A percentile compares a stretch with the other conserved stretches of the same genome.
Conservation (phyloP, 257 asterid species). For the Fraxinus cuspidata region DNA sequence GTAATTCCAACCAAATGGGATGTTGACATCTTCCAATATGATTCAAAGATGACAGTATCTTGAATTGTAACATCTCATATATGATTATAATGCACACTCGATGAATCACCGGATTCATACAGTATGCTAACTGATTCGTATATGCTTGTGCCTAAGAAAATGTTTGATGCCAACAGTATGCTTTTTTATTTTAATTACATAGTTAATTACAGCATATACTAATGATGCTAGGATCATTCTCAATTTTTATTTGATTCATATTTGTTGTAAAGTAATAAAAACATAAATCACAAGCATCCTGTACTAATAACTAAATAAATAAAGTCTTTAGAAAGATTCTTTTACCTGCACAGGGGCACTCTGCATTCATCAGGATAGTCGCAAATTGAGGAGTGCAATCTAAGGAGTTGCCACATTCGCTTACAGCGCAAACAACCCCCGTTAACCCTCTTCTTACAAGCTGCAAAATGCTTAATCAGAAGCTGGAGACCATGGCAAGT, state of each 20-base stretch:
- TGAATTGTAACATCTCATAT: not conserved
- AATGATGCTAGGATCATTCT: not conserved
- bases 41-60: not conserved
- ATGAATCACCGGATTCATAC: not conserved
- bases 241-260: not conserved
- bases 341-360: slow-evolving; percentile 92
- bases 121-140: not conserved
- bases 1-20: not conserved
- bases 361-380: slow-evolving; percentile 71
- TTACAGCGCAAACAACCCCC: slow-evolving; percentile 79
- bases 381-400: slow-evolving; percentile 79
- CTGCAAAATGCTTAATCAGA: slow-evolving; percentile 72
- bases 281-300: not conserved
- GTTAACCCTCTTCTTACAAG: slow-evolving; percentile 67
- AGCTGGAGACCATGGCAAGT: slow-evolving; percentile 88
- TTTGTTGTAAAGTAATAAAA: not conserved
- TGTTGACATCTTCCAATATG: not conserved
- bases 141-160: not conserved
- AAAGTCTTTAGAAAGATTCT: not conserved
- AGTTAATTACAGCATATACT: not conserved
- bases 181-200: no score
- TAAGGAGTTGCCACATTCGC: slow-evolving; percentile 91
- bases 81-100: not conserved
- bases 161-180: not conserved
- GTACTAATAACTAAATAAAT: not conserved